Percentiles rank a stretch among this genome's conserved stretches.
Conservation (phyloP, 495 filamentous ascomycete species). For the Evansstolkia leycettana region DNA sequence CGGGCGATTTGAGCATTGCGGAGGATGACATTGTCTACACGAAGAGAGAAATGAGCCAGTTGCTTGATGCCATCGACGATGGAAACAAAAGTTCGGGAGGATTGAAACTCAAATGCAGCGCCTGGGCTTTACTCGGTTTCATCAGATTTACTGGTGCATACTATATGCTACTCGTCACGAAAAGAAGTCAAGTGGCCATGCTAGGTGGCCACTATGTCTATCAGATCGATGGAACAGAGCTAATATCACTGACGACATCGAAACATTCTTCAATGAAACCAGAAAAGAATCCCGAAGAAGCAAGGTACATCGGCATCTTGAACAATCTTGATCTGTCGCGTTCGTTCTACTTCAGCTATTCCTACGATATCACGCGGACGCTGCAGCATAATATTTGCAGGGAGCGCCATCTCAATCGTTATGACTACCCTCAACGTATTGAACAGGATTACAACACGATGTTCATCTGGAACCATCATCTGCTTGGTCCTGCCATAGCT, state of each 20-base stretch:
- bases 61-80: slow-evolving; percentile 89
- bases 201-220: slow-evolving; percentile 93
- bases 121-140: slow-evolving; percentile 90
- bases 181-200: slow-evolving; percentile 89
- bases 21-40: slow-evolving; percentile 94
- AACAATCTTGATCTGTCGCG: slow-evolving; percentile 80
- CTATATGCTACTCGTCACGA: slow-evolving; percentile 95
- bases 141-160: slow-evolving; percentile 93
- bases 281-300: slow-evolving; percentile 80
- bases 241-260: slow-evolving; percentile 67
- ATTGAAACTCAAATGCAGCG: slow-evolving; percentile 76
- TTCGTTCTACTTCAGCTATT: slow-evolving; percentile 97
- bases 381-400: slow-evolving; percentile 86
- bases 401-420: slow-evolving; percentile 55
- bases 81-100: slow-evolving; percentile 90
- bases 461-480: slow-evolving; percentile 96
- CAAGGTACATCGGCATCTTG: slow-evolving; percentile 75
- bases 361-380: slow-evolving; percentile 88
- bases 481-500: slow-evolving; percentile 62
- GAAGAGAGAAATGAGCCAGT: slow-evolving; percentile 82
- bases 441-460: slow-evolving; percentile 73
- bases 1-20: slow-evolving; percentile 66
- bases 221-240: slow-evolving; percentile 88
- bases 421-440: slow-evolving; percentile 44
- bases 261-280: slow-evolving; percentile 52